Conservation (phyloP, 805 yeast species). For the Yamadazyma kitorensis region DNA sequence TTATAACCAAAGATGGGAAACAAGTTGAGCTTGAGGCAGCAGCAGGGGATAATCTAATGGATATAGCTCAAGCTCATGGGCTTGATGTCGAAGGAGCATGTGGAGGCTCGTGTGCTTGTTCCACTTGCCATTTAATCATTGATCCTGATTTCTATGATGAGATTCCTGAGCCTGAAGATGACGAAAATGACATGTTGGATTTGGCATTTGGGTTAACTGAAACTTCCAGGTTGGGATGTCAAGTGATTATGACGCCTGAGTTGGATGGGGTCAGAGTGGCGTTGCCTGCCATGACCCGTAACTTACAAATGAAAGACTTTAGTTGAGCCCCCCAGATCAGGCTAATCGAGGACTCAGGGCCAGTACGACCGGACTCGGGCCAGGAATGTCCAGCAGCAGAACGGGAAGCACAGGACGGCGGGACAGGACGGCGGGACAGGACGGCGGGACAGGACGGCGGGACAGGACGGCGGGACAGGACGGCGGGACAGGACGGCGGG, state of each 20-base stretch:
- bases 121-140: conserved; percentile 94
- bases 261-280: conserved; percentile 94
- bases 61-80: conserved; percentile 91
- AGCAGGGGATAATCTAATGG: conserved; percentile 88
- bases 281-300: conserved; percentile 95
- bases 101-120: conserved; percentile 99
- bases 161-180: conserved; percentile 94
- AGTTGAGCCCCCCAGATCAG: conserved; percentile 35
- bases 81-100: conserved; percentile 98
- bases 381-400: no score
- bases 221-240: conserved; percentile 95
- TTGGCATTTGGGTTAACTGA: conserved; percentile 96
- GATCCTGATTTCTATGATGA: conserved; percentile 93
- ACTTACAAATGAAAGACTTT: conserved; percentile 81
- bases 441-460: no score
- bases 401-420: no score
- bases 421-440: no score
- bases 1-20: conserved; percentile 86
- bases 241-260: conserved; percentile 83
- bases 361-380: no score
- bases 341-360: no score
- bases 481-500: no score
- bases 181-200: conserved; percentile 97
- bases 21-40: conserved; percentile 82
- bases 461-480: no score